Conservation (phyloP, 768 basidiomycete species). For the Terana coerulea region DNA sequence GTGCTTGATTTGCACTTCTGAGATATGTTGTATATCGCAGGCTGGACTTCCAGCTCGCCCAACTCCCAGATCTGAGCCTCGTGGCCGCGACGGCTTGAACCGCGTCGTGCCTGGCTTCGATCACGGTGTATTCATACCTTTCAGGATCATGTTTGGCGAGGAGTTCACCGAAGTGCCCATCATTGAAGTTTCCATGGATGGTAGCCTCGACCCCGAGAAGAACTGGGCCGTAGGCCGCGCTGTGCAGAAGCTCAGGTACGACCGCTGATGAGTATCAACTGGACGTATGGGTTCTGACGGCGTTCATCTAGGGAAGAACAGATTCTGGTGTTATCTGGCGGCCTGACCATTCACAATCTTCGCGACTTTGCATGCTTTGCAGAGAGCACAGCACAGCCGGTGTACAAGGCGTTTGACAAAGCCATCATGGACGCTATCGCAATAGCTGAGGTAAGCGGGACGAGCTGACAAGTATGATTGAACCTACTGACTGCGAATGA, state of each 20-base stretch:
- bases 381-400: slow-evolving; percentile 42
- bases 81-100: slow-evolving; percentile 65
- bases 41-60: slow-evolving; percentile 52
- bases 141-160: slow-evolving; percentile 74
- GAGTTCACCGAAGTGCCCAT: slow-evolving; percentile 60
- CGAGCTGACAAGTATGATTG: neutral
- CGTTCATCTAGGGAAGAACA: slow-evolving; percentile 50
- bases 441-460: slow-evolving; percentile 42
- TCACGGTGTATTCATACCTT: slow-evolving; percentile 80
- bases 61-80: slow-evolving; percentile 44
- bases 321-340: slow-evolving; percentile 67
- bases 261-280: neutral
- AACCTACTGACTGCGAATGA: neutral
- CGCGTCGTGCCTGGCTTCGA: slow-evolving; percentile 65
- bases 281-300: neutral
- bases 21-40: slow-evolving; percentile 30
- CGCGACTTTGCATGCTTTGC: slow-evolving; percentile 48
- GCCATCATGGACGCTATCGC: slow-evolving; percentile 56
- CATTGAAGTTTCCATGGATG: slow-evolving; percentile 67
- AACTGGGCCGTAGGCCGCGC: slow-evolving; percentile 68
- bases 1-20: neutral
- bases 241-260: slow-evolving; percentile 51
- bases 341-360: slow-evolving; percentile 66
- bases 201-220: slow-evolving; percentile 50
- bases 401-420: slow-evolving; percentile 53